These are phyloP conservation scores for Boletellus deceptivus DNA, from an alignment of 1,284 basidiomycete genomes.

Conservation along the genomic window DNA sequence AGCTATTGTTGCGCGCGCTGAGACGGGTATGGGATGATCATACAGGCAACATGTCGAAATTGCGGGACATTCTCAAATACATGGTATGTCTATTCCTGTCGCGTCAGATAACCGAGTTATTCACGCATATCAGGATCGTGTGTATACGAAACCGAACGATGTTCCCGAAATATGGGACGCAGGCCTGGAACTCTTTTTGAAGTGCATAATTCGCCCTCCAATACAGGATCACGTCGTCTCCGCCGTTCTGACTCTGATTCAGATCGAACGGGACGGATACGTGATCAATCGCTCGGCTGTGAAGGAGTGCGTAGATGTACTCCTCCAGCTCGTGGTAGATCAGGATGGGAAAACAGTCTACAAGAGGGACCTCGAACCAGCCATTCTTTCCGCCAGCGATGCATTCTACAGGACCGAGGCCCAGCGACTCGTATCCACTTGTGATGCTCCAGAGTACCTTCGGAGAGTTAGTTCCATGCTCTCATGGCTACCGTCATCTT, in stretches of 20 bases:
- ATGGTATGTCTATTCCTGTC: conserved; percentile 65
- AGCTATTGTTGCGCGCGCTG: conserved; percentile 81
- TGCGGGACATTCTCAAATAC: conserved; percentile 92
- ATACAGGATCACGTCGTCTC: conserved; percentile 83
- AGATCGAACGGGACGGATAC: conserved; percentile 89
- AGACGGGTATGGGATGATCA: conserved; percentile 95
- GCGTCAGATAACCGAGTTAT: conserved; percentile 6
- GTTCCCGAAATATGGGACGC: conserved; percentile 83
- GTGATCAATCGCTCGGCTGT: conserved; percentile 90
- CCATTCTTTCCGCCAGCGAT: conserved; percentile 76
- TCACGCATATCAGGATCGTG: conserved; percentile 71
- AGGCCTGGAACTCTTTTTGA: conserved; percentile 83
- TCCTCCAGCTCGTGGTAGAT: conserved; percentile 63
- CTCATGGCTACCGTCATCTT: background rate
- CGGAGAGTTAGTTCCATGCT: conserved; percentile 56
- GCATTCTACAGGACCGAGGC: conserved; percentile 84
- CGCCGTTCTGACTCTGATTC: conserved; percentile 85
- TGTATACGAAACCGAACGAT: conserved; percentile 69
- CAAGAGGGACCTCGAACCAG: conserved; percentile 82
- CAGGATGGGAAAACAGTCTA: conserved; percentile 70
- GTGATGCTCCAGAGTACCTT: conserved; percentile 84
- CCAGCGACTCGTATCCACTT: conserved; percentile 64
- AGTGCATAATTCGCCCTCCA: conserved; percentile 79
- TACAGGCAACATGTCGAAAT: conserved; percentile 83
- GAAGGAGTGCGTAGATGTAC: conserved; percentile 87